These are phyloP conservation scores for Massarina eburnea DNA, from an alignment of 2,329 filamentous ascomycete species.

Conservation along the genomic window DNA sequence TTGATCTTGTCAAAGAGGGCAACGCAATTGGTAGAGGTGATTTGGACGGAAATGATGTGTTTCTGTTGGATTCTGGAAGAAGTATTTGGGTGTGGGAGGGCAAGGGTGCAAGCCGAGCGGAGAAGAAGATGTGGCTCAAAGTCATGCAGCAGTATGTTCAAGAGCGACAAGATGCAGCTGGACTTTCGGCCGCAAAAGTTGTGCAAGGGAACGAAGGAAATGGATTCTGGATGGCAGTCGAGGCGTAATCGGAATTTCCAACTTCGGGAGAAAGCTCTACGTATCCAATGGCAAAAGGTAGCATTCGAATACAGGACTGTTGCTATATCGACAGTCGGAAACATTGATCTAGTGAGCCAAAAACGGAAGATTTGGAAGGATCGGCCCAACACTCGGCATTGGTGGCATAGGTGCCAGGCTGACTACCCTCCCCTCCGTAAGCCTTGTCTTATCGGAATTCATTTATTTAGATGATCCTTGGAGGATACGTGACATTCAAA, in stretches of 20 bases:
- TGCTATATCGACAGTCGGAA: no score
- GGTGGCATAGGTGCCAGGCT: no score
- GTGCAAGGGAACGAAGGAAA: slow-evolving; percentile 58
- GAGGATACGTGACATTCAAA: no score
- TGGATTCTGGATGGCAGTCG: slow-evolving; percentile 55
- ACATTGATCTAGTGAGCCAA: no score
- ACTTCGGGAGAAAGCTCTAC: not conserved
- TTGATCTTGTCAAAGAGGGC: slow-evolving; percentile 62
- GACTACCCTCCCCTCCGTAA: no score
- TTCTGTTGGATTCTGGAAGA: slow-evolving; percentile 61
- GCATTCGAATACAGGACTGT: not conserved
- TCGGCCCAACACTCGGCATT: no score
- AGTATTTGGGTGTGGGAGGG: slow-evolving; percentile 70
- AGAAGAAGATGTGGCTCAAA: slow-evolving; percentile 63
- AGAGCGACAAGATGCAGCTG: slow-evolving; percentile 47
- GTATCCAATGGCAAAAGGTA: not conserved
- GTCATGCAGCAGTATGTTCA: slow-evolving; percentile 60
- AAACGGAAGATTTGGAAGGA: no score
- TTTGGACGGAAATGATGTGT: slow-evolving; percentile 62
- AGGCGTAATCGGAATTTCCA: slow-evolving; percentile 8
- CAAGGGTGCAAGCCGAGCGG: slow-evolving; percentile 56
- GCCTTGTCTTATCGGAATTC: no score
- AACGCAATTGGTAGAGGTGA: slow-evolving; percentile 49
- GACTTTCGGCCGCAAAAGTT: slow-evolving; percentile 58
- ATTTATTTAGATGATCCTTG: no score